Evolutionary conservation across 2,329 filamentous ascomycete genomes (phyloP).

Genomic region (Alternaria infectoria): DNA sequence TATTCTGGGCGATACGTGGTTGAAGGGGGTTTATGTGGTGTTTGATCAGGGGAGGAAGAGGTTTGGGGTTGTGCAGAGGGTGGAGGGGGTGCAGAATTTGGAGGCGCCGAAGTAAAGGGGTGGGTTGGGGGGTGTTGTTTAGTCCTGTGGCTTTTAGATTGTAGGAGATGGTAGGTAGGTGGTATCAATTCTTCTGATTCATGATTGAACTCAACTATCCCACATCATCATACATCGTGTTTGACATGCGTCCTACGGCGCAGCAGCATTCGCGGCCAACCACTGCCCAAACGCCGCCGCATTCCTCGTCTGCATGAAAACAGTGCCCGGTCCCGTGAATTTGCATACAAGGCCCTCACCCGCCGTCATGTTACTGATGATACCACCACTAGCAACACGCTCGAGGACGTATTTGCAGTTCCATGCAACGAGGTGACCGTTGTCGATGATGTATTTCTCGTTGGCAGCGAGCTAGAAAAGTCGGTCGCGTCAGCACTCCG

Average conservation of each 20-base stretch:
- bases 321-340: constrained; percentile 85
- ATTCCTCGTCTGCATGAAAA: constrained; percentile 94
- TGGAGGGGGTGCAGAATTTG: constrained; percentile 35
- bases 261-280: constrained; percentile 44
- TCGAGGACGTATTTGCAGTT: constrained; percentile 94
- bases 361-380: constrained; percentile 84
- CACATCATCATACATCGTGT: neutral
- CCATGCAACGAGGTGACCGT: constrained; percentile 94
- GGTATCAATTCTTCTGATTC: neutral
- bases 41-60: constrained; percentile 68
- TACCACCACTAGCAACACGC: constrained; percentile 85
- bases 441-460: constrained; percentile 91
- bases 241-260: neutral
- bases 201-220: neutral
- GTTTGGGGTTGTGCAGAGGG: constrained; percentile 65
- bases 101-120: constrained; percentile 5
- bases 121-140: neutral
- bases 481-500: neutral
- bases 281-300: constrained; percentile 67
- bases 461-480: constrained; percentile 36
- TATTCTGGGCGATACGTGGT: constrained; percentile 68
- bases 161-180: neutral
- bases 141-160: neutral
- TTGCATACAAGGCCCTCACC: constrained; percentile 93
- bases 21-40: constrained; percentile 70